These are phyloP conservation scores for Auriscalpium orientale DNA, from an alignment of 768 basidiomycete species.

Conservation along the genomic window DNA sequence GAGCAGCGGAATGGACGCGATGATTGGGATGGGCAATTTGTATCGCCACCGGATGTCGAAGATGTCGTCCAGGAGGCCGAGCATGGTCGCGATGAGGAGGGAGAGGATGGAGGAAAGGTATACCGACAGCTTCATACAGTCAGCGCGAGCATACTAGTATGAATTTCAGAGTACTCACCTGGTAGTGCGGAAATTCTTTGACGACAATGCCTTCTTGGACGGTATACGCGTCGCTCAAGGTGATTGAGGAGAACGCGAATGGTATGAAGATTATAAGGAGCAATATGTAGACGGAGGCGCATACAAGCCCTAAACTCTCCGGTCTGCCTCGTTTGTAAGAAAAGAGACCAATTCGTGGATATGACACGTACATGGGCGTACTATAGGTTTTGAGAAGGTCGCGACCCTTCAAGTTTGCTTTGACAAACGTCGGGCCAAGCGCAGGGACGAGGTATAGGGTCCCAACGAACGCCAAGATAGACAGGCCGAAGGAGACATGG, in stretches of 20 bases:
- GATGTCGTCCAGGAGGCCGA: constrained; percentile 95
- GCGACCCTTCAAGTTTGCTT: constrained; percentile 74
- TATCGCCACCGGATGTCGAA: constrained; percentile 99
- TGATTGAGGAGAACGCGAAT: constrained; percentile 80
- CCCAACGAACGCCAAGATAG: constrained; percentile 72
- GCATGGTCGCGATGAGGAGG: constrained; percentile 82
- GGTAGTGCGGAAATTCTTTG: constrained; percentile 69
- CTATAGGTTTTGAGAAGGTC: constrained; percentile 82
- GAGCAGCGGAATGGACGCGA: constrained; percentile 89
- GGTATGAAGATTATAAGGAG: constrained; percentile 89
- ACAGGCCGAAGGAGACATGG: constrained; percentile 76
- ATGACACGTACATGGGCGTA: constrained; percentile 53
- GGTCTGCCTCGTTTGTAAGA: constrained; percentile 45
- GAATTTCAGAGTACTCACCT: constrained; percentile 35
- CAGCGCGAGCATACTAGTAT: neutral
- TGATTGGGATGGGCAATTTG: constrained; percentile 93
- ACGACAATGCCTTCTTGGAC: constrained; percentile 56
- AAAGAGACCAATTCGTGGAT: neutral
- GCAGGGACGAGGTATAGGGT: constrained; percentile 77
- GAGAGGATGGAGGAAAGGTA: constrained; percentile 93
- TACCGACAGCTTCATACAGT: constrained; percentile 61
- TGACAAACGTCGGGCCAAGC: constrained; percentile 72
- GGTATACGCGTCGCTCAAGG: constrained; percentile 39
- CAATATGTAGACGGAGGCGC: constrained; percentile 82
- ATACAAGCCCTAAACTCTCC: constrained; percentile 89